Evolutionary conservation across 106 monocot genomes (phyloP).

Genomic region (Triglochin maritima): DNA sequence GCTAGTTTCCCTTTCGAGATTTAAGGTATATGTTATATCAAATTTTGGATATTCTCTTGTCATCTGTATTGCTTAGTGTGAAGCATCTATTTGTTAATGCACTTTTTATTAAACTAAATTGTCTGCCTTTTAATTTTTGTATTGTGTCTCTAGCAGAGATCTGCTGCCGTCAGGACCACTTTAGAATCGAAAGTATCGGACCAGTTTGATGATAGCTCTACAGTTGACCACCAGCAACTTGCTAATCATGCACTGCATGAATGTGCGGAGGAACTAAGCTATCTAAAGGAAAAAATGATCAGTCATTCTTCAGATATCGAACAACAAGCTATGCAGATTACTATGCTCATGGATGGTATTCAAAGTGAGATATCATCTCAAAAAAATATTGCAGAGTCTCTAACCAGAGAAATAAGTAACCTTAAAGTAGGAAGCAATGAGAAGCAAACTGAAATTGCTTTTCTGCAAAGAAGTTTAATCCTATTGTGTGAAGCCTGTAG

Average conservation of each 20-base stretch:
- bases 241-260: constrained; percentile 21
- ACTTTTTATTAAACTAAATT: too few relatives aligned
- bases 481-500: constrained; percentile 67
- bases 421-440: constrained; percentile 34
- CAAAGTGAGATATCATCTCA: constrained; percentile 28
- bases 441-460: constrained; percentile 45
- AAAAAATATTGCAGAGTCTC: constrained; percentile 33
- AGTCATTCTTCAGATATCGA: constrained; percentile 34
- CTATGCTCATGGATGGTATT: constrained; percentile 22
- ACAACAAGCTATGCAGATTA: constrained; percentile 25
- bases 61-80: too few relatives aligned
- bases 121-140: too few relatives aligned
- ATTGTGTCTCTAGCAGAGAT: constrained; percentile 30
- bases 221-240: constrained; percentile 31
- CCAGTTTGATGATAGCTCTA: constrained; percentile 18
- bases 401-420: constrained; percentile 23
- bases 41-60: too few relatives aligned
- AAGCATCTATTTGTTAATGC: too few relatives aligned
- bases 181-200: constrained; percentile 21
- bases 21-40: too few relatives aligned
- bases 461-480: constrained; percentile 29
- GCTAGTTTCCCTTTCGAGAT: too few relatives aligned
- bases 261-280: constrained; percentile 29
- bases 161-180: constrained; percentile 6
- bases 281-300: constrained; percentile 35